Evolutionary conservation across 257 asterid genomes (phyloP), one percentile per base, ranked within the genome.

Genomic region (Fraxinus quadrangulata): DNA sequence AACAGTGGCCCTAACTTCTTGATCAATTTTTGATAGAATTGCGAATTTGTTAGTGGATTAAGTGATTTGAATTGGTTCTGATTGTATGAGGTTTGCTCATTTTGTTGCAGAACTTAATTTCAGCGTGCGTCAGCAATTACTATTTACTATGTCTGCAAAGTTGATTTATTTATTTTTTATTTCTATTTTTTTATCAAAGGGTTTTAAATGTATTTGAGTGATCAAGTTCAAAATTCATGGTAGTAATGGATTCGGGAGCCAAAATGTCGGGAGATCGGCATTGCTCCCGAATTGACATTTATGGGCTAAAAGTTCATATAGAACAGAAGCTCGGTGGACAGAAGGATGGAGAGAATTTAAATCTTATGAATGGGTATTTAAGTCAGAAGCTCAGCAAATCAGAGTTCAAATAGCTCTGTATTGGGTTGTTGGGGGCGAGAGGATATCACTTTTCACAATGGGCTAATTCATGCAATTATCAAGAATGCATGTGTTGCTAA

Each of bases 391-490:
- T 90, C 12, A 80, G 74, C 72, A 92, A 89, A 78, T 54, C 86
- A 3, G 94, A 86, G 72, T 92, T 92, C 72, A 88, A 87, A 72
- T 86, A 85, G 81, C 80, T 84, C 72, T 92, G 96, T 36, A 51
- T 87, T 74, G 80, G 78, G 6, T 80, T 90, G 72, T 65, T 90
- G 42, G 97, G n/a, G 96, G 67, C 84, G 85, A 51, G 90, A 88
- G 70, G 87, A 88, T 69, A 72, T 92, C 69, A 56, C 81, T 36
- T 90, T 92, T 36, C 97, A 92, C 70, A 92, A 92, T 78, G 83
- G 80, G 33, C 82, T 92, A 9, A 70, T 89, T 73, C 88, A 83
- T 80, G 87, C 92, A 40, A 82, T 92, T 30, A 71, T 89, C 51
- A 84, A 76, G 73, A 92, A 89, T 72, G 90, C 92, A 17, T 85